Conservation (phyloP, 371 early-diverging fungal species). For the Mortierella sp. region DNA sequence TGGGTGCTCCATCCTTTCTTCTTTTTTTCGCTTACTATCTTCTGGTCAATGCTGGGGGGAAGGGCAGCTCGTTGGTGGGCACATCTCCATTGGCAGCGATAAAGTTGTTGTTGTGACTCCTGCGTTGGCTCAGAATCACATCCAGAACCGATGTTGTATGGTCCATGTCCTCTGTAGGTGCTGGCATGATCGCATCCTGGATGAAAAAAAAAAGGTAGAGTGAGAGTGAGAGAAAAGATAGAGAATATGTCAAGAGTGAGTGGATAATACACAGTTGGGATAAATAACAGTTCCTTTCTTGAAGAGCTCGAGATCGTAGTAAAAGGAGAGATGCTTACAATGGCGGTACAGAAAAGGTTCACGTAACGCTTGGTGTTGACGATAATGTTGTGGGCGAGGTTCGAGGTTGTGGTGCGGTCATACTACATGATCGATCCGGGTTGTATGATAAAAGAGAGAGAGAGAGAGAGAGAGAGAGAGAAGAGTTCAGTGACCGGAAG, state of each 20-base stretch:
- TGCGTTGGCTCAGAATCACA: constrained; percentile 89
- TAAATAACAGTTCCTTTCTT: too few relatives aligned
- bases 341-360: constrained; percentile 78
- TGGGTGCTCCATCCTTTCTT: too few relatives aligned
- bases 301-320: constrained; percentile 2
- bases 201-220: constrained; percentile 1
- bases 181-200: constrained; percentile 77
- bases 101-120: constrained; percentile 72
- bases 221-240: background rate
- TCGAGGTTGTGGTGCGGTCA: constrained; percentile 41
- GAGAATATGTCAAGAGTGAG: background rate
- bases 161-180: constrained; percentile 66
- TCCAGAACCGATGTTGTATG: constrained; percentile 88
- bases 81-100: constrained; percentile 54
- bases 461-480: constrained; percentile 21
- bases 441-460: constrained; percentile 1
- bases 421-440: constrained; percentile 12
- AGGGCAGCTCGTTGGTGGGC: constrained; percentile 54
- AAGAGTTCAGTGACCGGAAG: background rate
- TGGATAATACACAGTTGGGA: background rate
- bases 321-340: constrained; percentile 56
- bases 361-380: constrained; percentile 89
- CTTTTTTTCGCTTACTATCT: constrained; percentile 73
- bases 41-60: constrained; percentile 87
- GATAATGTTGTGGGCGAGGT: constrained; percentile 71